phyloP scores from a whole-genome alignment of 805 yeast species.

The Cyberlindnera xishuangbannaensis region DNA sequence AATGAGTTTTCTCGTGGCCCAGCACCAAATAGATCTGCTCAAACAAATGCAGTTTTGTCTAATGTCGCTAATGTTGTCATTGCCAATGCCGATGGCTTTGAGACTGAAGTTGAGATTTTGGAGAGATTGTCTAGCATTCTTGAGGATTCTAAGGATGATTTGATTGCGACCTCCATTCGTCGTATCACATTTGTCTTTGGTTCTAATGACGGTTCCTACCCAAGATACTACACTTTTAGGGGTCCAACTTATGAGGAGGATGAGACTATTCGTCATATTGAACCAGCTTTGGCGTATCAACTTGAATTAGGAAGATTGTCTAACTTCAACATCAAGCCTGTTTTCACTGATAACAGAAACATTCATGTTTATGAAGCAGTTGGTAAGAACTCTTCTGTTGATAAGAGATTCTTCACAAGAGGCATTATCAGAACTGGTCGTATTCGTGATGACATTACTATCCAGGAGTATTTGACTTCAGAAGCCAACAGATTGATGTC shows the following conservation, averaged over 20 bases:
- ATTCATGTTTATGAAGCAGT: constrained; percentile 96
- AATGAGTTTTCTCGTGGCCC: constrained; percentile 35
- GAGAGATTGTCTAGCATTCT: constrained; percentile 58
- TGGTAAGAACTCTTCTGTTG: constrained; percentile 89
- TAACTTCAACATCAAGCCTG: constrained; percentile 91
- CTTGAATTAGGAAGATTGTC: constrained; percentile 90
- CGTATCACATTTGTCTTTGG: constrained; percentile 92
- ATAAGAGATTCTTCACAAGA: constrained; percentile 93
- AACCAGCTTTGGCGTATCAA: constrained; percentile 97
- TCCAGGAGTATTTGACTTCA: constrained; percentile 89
- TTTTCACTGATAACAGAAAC: constrained; percentile 93
- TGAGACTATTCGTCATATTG: constrained; percentile 92
- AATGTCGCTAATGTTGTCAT: constrained; percentile 84
- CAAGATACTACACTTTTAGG: constrained; percentile 92
- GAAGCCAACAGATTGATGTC: constrained; percentile 96
- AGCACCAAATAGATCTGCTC: constrained; percentile 40
- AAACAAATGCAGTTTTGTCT: constrained; percentile 38
- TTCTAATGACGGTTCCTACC: constrained; percentile 77
- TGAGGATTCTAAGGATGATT: constrained; percentile 63
- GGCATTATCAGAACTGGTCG: constrained; percentile 97
- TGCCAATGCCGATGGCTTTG: constrained; percentile 67
- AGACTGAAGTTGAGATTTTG: constrained; percentile 62
- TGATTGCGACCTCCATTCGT: constrained; percentile 70
- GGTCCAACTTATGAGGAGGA: constrained; percentile 85
- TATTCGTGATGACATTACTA: constrained; percentile 86